Base-by-base conservation (phyloP, 192 early-diverging fungal species). In the Coemansia sp. region DNA sequence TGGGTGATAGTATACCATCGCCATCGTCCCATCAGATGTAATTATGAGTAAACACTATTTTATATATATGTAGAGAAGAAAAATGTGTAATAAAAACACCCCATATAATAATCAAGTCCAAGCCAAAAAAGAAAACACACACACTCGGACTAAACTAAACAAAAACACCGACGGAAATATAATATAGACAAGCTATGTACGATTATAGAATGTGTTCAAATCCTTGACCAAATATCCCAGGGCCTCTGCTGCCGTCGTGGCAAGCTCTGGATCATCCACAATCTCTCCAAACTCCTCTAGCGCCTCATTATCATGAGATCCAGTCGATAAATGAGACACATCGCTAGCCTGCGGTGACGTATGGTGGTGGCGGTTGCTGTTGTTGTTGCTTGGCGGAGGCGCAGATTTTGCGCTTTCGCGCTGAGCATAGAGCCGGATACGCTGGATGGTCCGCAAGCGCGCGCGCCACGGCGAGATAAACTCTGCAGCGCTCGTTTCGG, bases 381-480 rank as follows among this genome's bases (percentile, higher is more conserved):
- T 29, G 8, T 15, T n/a, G 26, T 13, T 4, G 25, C 27, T 29
- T 18, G 35, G 25, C 10, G 28, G 39, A 23, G 47, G 47, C 15
- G 28, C 22, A 20, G 47, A 50, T 39, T 46, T 62, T 32, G 44
- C 54, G 5, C 36, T 28, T 10, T 75, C 65, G 22, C 35, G 48
- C 18, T 67, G 55, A 19, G 57, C 51, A 9, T 52, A 30, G 2
- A 35, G 14, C 19, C 72, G 72, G 15, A 96, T 79, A 32, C 87
- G 79, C 65, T 91, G 94, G 67, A 99, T 94, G 53, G 93, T 90
- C 36, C 86, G 80, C 58, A 99, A 56, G n/a, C 96, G 80, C 46
- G 91, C 90, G 32, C 82, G 76, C 82, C 89, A 92, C 53, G 93
- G 93, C 20, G 90, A 89, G n/a, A 88, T 81, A 67, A 89, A 93